Conservation (phyloP, 805 yeast species). For the Cyberlindnera samutprakarnensis region DNA sequence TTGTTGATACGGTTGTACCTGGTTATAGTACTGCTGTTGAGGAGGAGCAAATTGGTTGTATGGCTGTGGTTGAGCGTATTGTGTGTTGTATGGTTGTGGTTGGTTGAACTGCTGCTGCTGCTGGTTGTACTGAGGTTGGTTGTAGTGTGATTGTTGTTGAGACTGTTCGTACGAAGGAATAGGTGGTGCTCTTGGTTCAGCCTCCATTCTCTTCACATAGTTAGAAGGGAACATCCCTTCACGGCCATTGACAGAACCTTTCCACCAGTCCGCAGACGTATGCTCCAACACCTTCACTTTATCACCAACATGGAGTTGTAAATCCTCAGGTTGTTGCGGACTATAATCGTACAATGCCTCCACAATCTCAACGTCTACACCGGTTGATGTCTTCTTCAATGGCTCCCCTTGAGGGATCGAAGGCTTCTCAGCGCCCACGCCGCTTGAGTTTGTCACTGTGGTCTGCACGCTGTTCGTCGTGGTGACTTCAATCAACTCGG, state of each 20-base stretch:
- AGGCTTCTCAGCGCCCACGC: constrained; percentile 5
- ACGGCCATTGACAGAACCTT: constrained; percentile 52
- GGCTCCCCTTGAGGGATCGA: constrained; percentile 10
- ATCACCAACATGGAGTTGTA: constrained; percentile 58
- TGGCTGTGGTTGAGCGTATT: constrained; percentile 16
- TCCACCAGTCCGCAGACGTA: constrained; percentile 86
- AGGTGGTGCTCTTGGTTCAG: constrained; percentile 3
- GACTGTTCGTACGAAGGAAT: constrained; percentile 2
- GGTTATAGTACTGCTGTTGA: constrained; percentile 17
- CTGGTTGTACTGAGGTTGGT: constrained; percentile 12
- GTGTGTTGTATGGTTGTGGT: constrained; percentile 14
- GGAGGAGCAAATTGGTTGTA: constrained; percentile 36
- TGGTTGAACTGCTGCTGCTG: constrained; percentile 11
- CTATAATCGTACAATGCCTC: constrained; percentile 71
- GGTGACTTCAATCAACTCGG: constrained; percentile 6
- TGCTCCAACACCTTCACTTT: constrained; percentile 63
- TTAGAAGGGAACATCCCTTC: constrained; percentile 88
- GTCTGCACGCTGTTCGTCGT: constrained; percentile 9
- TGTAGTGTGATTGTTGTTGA: constrained; percentile 3
- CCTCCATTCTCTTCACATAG: constrained; percentile 47
- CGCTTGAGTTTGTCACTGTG: constrained; percentile 4
- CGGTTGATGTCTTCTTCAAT: constrained; percentile 18
- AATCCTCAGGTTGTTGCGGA: constrained; percentile 72
- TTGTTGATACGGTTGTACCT: constrained; percentile 24
- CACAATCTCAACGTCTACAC: constrained; percentile 30